Conservation (phyloP, 768 basidiomycete species). For the Auricularia heimuer region DNA sequence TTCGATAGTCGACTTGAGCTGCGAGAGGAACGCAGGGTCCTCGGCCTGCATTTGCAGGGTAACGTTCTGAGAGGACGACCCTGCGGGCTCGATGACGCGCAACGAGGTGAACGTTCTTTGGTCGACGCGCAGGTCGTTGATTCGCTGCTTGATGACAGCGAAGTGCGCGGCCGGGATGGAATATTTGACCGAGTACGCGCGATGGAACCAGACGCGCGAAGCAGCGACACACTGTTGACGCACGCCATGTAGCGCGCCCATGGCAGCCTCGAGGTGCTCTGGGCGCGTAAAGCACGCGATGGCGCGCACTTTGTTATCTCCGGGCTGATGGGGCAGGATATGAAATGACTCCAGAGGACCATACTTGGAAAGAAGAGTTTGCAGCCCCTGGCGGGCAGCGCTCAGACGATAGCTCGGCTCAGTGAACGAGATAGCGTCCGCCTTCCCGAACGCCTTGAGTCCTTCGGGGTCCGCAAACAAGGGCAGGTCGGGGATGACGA, state of each 20-base stretch:
- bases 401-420: not conserved
- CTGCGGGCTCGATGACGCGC: conserved; percentile 17
- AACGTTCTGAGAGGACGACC: conserved; percentile 11
- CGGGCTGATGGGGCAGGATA: conserved; percentile 43
- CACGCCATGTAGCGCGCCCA: conserved; percentile 37
- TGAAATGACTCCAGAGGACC: conserved; percentile 38
- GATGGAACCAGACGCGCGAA: conserved; percentile 39
- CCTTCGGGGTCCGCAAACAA: not conserved
- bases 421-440: not conserved
- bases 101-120: conserved; percentile 25
- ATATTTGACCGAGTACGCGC: conserved; percentile 45
- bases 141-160: conserved; percentile 28
- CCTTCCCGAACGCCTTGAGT: not conserved
- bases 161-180: conserved; percentile 36
- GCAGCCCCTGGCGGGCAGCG: not conserved
- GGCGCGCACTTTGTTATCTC: conserved; percentile 36
- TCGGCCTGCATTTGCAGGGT: conserved; percentile 42
- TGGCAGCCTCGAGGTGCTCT: conserved; percentile 42
- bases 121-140: conserved; percentile 24
- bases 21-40: conserved; percentile 38
- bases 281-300: conserved; percentile 49
- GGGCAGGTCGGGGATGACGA: not conserved
- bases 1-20: conserved; percentile 52
- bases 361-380: conserved; percentile 22
- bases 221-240: conserved; percentile 36